A percentile compares a stretch with the other conserved stretches of the same genome.
phyloP scores from a whole-genome alignment of 257 asterid genomes.

The Mentha longifolia region DNA sequence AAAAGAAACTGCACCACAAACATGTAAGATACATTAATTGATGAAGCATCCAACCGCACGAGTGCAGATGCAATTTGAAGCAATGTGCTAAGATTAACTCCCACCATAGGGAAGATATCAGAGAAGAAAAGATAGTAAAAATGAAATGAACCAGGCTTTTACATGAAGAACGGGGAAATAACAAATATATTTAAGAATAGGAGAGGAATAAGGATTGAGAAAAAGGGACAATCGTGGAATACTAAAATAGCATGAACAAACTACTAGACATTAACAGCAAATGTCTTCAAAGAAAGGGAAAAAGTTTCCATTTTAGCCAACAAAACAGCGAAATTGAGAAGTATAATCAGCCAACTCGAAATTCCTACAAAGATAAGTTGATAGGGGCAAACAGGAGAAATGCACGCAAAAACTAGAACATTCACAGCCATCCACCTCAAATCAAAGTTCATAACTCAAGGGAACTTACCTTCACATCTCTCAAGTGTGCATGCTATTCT shows the following conservation, averaged over 20 bases:
- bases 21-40: not conserved
- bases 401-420: too few species aligned
- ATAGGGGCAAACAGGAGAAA: too few species aligned
- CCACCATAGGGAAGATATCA: not conserved
- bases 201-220: not conserved
- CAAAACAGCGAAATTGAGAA: too few species aligned
- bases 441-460: too few species aligned
- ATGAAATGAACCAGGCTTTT: not conserved
- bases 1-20: too few species aligned
- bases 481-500: slow-evolving; percentile 32
- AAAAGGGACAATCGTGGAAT: not conserved
- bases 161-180: not conserved
- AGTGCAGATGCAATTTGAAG: slow-evolving; percentile 8
- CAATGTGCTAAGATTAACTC: not conserved
- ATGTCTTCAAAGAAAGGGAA: too few species aligned
- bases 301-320: too few species aligned
- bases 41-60: not conserved
- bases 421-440: too few species aligned
- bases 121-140: not conserved
- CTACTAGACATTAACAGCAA: too few species aligned
- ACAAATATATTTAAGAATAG: not conserved
- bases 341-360: too few species aligned
- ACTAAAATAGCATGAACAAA: not conserved
- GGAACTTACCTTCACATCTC: not conserved
- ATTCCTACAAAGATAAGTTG: too few species aligned